Conservation (phyloP, 78 protist genomes). For the Tieghemostelium lacteum region DNA sequence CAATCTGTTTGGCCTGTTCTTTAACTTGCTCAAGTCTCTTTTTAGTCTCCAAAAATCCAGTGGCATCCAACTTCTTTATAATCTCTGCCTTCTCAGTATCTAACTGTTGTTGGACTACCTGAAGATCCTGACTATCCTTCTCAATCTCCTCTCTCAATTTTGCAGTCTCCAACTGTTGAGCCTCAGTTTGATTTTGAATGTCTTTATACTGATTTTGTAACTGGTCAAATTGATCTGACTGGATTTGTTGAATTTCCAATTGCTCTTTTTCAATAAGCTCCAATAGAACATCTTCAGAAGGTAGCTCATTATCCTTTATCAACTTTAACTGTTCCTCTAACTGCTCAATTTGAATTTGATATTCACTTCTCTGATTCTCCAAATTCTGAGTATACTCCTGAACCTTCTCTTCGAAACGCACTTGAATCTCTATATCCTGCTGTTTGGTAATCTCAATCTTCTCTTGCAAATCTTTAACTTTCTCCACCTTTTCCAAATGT, state of each 20-base stretch:
- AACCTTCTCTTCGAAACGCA: conserved; percentile 7
- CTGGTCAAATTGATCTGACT: background rate
- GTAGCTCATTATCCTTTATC: background rate
- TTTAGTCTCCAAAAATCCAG: conserved; percentile 35
- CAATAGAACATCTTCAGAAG: conserved; percentile 7
- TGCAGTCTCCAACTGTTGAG: background rate
- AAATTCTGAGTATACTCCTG: background rate
- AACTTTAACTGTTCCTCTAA: conserved; percentile 17
- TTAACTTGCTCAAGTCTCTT: conserved; percentile 16
- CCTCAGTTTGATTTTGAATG: background rate
- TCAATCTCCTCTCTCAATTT: background rate
- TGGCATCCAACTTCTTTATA: conserved; percentile 3
- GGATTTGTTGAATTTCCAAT: conserved; percentile 2
- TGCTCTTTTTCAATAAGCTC: conserved; percentile 3
- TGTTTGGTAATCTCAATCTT: conserved; percentile 1
- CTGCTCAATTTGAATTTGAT: conserved; percentile 6
- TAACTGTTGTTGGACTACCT: background rate
- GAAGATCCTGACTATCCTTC: background rate
- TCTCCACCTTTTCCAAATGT: background rate
- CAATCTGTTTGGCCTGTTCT: background rate
- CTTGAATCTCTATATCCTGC: conserved; percentile 9
- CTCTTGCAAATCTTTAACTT: background rate
- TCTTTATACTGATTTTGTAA: background rate
- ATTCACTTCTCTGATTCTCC: conserved; percentile 3
- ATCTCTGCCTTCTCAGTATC: conserved; percentile 15